A percentile compares a stretch with the other conserved stretches of the same genome.
Conservation (phyloP, 2,329 filamentous ascomycete species). For the Microdochium nivale region DNA sequence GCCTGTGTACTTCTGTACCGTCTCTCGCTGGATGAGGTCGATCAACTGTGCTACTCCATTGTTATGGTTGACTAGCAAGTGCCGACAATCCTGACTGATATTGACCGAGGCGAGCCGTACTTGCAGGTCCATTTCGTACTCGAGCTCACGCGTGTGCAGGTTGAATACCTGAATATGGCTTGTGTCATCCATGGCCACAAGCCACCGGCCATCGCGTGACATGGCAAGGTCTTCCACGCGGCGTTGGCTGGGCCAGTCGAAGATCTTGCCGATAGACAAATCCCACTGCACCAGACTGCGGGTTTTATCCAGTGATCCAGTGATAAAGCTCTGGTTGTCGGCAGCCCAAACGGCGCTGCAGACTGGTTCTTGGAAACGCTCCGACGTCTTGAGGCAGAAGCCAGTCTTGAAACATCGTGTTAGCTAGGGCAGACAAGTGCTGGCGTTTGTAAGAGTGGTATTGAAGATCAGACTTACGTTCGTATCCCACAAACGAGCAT, state of each 20-base stretch:
- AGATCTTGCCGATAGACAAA: slow-evolving; percentile 49
- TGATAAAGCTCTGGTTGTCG: slow-evolving; percentile 69
- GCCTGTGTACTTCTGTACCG: slow-evolving; percentile 68
- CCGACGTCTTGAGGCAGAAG: slow-evolving; percentile 51
- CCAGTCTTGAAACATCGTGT: slow-evolving; percentile 42
- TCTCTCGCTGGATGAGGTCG: slow-evolving; percentile 62
- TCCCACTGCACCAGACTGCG: slow-evolving; percentile 65
- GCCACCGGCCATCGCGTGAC: slow-evolving; percentile 67
- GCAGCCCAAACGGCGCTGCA: slow-evolving; percentile 85
- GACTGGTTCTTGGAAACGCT: slow-evolving; percentile 72
- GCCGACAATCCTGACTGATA: slow-evolving; percentile 72
- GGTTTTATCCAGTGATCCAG: slow-evolving; percentile 64
- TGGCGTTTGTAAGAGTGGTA: no score
- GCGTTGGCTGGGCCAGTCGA: slow-evolving; percentile 61
- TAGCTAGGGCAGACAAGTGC: not conserved
- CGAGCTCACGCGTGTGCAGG: slow-evolving; percentile 61
- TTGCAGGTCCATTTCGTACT: slow-evolving; percentile 64
- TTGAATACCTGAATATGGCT: slow-evolving; percentile 75
- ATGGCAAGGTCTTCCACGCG: slow-evolving; percentile 81
- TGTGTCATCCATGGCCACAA: slow-evolving; percentile 69
- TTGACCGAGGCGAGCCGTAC: slow-evolving; percentile 68
- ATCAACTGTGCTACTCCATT: slow-evolving; percentile 72
- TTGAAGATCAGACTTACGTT: slow-evolving; percentile 37
- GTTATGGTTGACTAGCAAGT: slow-evolving; percentile 74
- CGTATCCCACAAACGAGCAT: slow-evolving; percentile 68